These are phyloP conservation scores for Emergomyces africanus DNA, from an alignment of 2,329 filamentous ascomycete species.

Conservation along the genomic window DNA sequence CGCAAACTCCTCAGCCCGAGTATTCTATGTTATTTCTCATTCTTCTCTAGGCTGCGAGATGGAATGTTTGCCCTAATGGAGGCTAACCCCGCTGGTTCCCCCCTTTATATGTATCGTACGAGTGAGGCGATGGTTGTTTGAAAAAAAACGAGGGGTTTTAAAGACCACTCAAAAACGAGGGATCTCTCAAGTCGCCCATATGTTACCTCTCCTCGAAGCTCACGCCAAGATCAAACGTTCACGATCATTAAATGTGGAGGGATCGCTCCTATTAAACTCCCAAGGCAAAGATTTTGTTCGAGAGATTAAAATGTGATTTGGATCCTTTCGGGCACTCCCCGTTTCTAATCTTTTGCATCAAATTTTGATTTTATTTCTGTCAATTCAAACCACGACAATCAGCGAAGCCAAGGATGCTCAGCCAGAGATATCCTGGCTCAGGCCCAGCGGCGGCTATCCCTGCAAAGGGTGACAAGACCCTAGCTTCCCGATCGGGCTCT, in stretches of 20 bases:
- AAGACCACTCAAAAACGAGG: background rate
- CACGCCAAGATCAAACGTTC: background rate
- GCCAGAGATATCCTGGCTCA: background rate
- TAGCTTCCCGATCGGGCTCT: background rate
- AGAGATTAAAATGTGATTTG: background rate
- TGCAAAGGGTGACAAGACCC: background rate
- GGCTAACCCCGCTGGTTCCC: background rate
- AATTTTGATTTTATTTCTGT: background rate
- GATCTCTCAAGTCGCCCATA: background rate
- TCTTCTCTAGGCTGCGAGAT: background rate
- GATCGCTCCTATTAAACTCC: background rate
- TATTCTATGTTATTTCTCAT: background rate
- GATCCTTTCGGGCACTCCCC: background rate
- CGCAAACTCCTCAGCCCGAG: background rate
- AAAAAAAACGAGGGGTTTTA: background rate
- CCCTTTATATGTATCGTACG: too few relatives aligned
- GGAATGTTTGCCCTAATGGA: background rate
- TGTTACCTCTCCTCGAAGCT: background rate
- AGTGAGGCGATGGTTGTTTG: background rate
- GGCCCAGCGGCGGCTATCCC: background rate
- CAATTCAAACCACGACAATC: background rate
- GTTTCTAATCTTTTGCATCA: background rate
- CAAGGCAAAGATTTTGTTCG: background rate
- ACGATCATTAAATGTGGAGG: background rate
- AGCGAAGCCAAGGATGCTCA: background rate